A percentile compares a stretch with the other conserved stretches of the same genome.
Conservation (phyloP, 1,139 yeast species). For the Hemisphaericaspora xylofermentans region DNA sequence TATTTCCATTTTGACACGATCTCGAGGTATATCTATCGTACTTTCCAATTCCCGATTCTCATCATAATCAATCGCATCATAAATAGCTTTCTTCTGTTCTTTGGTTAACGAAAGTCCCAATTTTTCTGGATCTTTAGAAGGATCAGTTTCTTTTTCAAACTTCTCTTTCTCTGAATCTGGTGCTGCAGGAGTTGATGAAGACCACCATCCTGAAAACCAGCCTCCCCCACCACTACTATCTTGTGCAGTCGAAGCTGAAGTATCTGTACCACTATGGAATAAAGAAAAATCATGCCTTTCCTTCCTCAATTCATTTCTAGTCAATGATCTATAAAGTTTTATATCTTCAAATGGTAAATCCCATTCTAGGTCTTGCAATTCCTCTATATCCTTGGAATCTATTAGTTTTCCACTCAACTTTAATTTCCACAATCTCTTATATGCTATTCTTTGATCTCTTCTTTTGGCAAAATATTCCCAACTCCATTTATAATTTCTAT, state of each 20-base stretch:
- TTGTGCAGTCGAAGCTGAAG: conserved; percentile 14
- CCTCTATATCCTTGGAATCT: conserved; percentile 36
- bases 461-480: conserved; percentile 80
- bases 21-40: conserved; percentile 68
- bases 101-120: conserved; percentile 48
- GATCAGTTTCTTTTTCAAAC: conserved; percentile 5
- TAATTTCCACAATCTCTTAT: conserved; percentile 65
- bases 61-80: conserved; percentile 91
- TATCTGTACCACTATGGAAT: conserved; percentile 9
- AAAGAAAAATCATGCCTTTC: conserved; percentile 34
- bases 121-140: conserved; percentile 16
- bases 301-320: conserved; percentile 63
- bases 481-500: conserved; percentile 76
- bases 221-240: conserved; percentile 28
- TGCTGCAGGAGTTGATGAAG: conserved; percentile 20
- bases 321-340: conserved; percentile 78
- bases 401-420: conserved; percentile 40
- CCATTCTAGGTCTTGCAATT: conserved; percentile 55
- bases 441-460: conserved; percentile 68
- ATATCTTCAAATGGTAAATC: conserved; percentile 74
- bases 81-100: conserved; percentile 77
- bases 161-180: conserved; percentile 3
- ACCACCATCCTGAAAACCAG: conserved; percentile 67
- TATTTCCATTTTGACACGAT: conserved; percentile 65
- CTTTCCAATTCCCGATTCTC: conserved; percentile 57